These are phyloP conservation scores for Sclerotinia minor DNA, from an alignment of 2,329 filamentous ascomycete genomes.

Conservation along the genomic window DNA sequence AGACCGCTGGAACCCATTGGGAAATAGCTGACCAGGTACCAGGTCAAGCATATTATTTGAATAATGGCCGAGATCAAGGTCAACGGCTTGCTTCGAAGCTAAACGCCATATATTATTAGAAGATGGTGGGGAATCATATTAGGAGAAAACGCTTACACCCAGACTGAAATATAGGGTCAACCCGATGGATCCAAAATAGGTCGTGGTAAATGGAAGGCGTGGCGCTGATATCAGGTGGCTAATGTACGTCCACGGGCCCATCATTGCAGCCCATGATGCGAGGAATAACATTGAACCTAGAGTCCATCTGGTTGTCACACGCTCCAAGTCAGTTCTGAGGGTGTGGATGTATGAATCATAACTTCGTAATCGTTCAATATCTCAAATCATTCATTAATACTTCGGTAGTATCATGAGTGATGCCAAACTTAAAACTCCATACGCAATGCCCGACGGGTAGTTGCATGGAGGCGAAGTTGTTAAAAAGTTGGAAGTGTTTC, in stretches of 20 bases:
- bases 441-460: conserved; percentile 43
- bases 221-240: conserved; percentile 82
- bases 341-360: conserved; percentile 30
- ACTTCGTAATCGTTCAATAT: conserved; percentile 17
- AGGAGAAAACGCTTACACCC: conserved; percentile 65
- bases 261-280: conserved; percentile 87
- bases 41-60: conserved; percentile 79
- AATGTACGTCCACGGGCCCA: conserved; percentile 82
- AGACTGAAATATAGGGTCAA: conserved; percentile 90
- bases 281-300: conserved; percentile 89
- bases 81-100: conserved; percentile 82
- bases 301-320: conserved; percentile 71
- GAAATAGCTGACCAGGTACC: conserved; percentile 97
- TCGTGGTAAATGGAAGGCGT: conserved; percentile 86
- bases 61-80: conserved; percentile 81
- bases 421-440: conserved; percentile 20
- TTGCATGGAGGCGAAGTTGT: conserved; percentile 41
- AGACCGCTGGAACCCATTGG: conserved; percentile 92
- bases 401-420: background rate
- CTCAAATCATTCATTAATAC: conserved; percentile 1
- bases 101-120: conserved; percentile 31
- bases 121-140: conserved; percentile 6
- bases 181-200: conserved; percentile 90
- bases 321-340: conserved; percentile 35
- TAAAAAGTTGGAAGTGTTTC: conserved; percentile 30